Conservation (phyloP, 2,329 filamentous ascomycete species). For the Fusarium sp. region DNA sequence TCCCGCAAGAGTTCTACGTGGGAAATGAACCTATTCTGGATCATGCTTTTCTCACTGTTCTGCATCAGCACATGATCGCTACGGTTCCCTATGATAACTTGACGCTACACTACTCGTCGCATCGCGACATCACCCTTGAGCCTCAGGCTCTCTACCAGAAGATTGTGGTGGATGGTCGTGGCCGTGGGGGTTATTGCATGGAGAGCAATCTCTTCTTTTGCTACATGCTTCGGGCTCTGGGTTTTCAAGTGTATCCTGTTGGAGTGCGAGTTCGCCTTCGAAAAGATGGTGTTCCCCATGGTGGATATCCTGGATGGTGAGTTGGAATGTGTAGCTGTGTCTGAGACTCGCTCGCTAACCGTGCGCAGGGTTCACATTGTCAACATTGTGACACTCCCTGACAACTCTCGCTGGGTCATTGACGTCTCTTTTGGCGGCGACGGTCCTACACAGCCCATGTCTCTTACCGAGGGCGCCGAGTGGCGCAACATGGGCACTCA, state of each 20-base stretch:
- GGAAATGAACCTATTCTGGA: constrained; percentile 49
- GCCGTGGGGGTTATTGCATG: constrained; percentile 73
- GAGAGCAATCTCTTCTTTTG: constrained; percentile 70
- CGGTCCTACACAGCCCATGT: constrained; percentile 71
- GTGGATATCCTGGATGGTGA: constrained; percentile 65
- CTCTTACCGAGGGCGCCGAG: constrained; percentile 61
- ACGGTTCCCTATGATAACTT: constrained; percentile 72
- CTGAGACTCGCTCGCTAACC: constrained; percentile 24
- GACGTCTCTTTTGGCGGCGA: constrained; percentile 78
- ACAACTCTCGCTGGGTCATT: constrained; percentile 65
- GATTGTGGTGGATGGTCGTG: constrained; percentile 60
- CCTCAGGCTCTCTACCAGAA: constrained; percentile 66
- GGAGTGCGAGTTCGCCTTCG: constrained; percentile 66
- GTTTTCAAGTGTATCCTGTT: constrained; percentile 68
- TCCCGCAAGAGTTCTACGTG: constrained; percentile 49
- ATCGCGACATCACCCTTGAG: constrained; percentile 59
- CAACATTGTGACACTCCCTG: constrained; percentile 70
- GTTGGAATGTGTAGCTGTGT: constrained; percentile 33
- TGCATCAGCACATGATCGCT: constrained; percentile 64
- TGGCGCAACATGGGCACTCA: constrained; percentile 68
- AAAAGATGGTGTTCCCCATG: constrained; percentile 57
- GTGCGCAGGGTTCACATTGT: constrained; percentile 67
- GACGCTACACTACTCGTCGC: constrained; percentile 65
- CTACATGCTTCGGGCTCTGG: constrained; percentile 66
- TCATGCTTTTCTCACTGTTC: constrained; percentile 55